These are phyloP conservation scores for Hippophae rhamnoides DNA, from an alignment of 306 rosid genomes.

Conservation along the genomic window DNA sequence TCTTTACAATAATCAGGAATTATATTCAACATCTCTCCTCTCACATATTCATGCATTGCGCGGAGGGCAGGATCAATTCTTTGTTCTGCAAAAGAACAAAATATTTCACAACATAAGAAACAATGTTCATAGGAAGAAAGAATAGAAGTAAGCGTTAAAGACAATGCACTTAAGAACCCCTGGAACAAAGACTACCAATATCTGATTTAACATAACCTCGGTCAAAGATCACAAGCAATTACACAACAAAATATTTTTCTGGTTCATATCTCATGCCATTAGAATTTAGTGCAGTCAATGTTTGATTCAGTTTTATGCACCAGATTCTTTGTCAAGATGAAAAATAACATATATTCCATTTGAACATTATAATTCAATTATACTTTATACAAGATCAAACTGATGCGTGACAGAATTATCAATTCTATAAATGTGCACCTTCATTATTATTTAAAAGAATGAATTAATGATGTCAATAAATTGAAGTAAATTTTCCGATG, in stretches of 20 bases:
- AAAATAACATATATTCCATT: background rate
- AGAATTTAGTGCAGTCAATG: background rate
- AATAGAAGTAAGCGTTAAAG: background rate
- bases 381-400: background rate
- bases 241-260: background rate
- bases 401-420: background rate
- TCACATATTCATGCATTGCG: slow-evolving; percentile 61
- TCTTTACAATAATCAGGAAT: slow-evolving; percentile 71
- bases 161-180: background rate
- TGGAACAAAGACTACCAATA: background rate
- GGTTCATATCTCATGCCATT: background rate
- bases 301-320: background rate
- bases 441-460: background rate
- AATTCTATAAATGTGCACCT: too few species aligned
- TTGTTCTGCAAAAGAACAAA: slow-evolving; percentile 36
- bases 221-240: background rate
- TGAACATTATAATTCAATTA: background rate
- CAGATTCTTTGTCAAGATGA: background rate
- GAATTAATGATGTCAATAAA: background rate
- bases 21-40: slow-evolving; percentile 77
- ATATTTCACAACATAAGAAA: background rate
- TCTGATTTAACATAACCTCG: background rate
- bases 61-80: slow-evolving; percentile 61
- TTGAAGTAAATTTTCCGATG: too few species aligned
- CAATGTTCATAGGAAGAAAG: background rate